Evolutionary conservation across 2,329 filamentous ascomycete species (phyloP).

Genomic region (Corinectria fuckeliana): DNA sequence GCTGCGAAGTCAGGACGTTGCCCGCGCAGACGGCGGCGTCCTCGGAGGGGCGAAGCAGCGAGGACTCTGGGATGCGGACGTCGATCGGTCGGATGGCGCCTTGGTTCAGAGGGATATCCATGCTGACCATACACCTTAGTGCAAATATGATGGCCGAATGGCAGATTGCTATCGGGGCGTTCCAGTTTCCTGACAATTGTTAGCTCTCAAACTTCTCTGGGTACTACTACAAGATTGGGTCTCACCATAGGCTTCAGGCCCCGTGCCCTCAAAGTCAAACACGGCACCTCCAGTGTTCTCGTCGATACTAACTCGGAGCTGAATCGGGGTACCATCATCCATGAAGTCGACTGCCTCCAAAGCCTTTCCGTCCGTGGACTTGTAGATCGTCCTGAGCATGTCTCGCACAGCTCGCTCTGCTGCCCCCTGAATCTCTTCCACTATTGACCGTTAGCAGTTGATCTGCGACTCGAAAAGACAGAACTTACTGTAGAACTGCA

Average conservation of each 20-base stretch:
- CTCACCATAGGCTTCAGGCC: conserved; percentile 78
- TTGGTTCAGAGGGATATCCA: conserved; percentile 83
- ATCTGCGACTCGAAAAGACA: rapidly evolving
- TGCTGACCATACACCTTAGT: conserved; percentile 76
- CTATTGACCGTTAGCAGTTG: not conserved
- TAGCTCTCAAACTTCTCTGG: not conserved
- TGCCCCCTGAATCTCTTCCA: conserved; percentile 79
- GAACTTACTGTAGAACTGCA: conserved; percentile 72
- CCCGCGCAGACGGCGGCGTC: conserved; percentile 81
- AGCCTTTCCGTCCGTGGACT: conserved; percentile 71
- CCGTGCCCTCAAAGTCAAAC: conserved; percentile 80
- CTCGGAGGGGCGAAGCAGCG: conserved; percentile 75
- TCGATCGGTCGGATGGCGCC: conserved; percentile 77
- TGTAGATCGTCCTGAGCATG: conserved; percentile 72
- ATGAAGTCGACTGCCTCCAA: conserved; percentile 77
- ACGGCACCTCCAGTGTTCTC: conserved; percentile 74
- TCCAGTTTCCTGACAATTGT: conserved; percentile 48
- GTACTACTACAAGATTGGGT: conserved; percentile 35
- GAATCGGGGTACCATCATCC: conserved; percentile 81
- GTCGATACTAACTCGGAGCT: conserved; percentile 75
- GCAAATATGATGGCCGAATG: conserved; percentile 86
- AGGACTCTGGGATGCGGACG: conserved; percentile 73
- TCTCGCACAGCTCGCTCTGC: conserved; percentile 76
- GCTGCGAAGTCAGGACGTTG: conserved; percentile 64
- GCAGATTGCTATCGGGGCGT: conserved; percentile 80